Percentiles rank a stretch among this genome's conserved stretches.
These are phyloP conservation scores for Stachybotrys echinatus DNA, from an alignment of 2,329 filamentous ascomycete species.

Conservation along the genomic window DNA sequence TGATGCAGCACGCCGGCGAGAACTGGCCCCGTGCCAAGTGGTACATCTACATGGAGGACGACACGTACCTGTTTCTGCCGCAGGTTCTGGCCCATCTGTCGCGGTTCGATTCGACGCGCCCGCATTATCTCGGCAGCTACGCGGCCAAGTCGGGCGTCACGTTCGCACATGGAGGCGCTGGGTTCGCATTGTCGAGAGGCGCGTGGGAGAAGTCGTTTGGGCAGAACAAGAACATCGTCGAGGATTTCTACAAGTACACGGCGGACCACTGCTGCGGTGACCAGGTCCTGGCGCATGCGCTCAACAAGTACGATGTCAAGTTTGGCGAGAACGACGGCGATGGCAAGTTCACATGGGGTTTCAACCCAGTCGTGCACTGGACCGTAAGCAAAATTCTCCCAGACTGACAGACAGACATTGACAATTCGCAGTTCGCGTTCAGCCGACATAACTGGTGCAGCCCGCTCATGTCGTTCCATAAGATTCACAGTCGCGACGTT, in stretches of 20 bases:
- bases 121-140: slow-evolving; percentile 17
- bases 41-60: slow-evolving; percentile 20
- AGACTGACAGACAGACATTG: not conserved
- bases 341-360: slow-evolving; percentile 16
- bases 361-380: slow-evolving; percentile 18
- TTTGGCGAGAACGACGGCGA: slow-evolving; percentile 18
- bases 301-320: slow-evolving; percentile 12
- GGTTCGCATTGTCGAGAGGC: slow-evolving; percentile 15
- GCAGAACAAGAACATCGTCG: slow-evolving; percentile 7
- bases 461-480: slow-evolving; percentile 18
- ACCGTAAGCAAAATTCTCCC: not conserved
- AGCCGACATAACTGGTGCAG: slow-evolving; percentile 15
- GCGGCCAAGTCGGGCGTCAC: slow-evolving; percentile 15
- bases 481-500: slow-evolving; percentile 17
- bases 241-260: slow-evolving; percentile 15
- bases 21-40: slow-evolving; percentile 16
- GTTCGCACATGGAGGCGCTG: slow-evolving; percentile 17
- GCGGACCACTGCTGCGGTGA: slow-evolving; percentile 18
- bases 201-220: slow-evolving; percentile 18
- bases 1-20: slow-evolving; percentile 15
- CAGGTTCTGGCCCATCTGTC: slow-evolving; percentile 11
- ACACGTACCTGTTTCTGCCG: slow-evolving; percentile 16
- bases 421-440: slow-evolving; percentile 9
- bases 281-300: slow-evolving; percentile 14
- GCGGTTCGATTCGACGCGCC: slow-evolving; percentile 11